Conservation (phyloP, 208 protist genomes). For the Leishmania major region DNA sequence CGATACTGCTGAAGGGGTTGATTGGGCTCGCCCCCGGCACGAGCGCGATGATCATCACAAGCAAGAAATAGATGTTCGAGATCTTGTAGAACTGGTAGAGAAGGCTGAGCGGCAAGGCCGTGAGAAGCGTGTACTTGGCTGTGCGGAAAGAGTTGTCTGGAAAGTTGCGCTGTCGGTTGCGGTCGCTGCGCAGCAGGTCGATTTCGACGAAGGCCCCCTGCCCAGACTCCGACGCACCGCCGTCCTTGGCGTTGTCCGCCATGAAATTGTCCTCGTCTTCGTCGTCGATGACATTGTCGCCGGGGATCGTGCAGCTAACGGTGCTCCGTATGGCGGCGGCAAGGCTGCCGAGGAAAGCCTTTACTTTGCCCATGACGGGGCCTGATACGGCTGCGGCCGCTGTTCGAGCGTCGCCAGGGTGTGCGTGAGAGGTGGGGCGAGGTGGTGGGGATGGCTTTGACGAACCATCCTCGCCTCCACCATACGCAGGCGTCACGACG, state of each 20-base stretch:
- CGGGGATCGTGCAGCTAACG: conserved; percentile 15
- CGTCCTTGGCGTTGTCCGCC: conserved; percentile 4
- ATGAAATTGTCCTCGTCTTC: conserved; percentile 25
- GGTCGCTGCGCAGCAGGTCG: conserved; percentile 52
- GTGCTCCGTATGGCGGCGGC: conserved; percentile 11
- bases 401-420: background rate
- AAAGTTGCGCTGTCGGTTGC: conserved; percentile 49
- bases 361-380: background rate
- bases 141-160: conserved; percentile 70
- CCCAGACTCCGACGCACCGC: conserved; percentile 10
- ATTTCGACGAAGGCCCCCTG: conserved; percentile 45
- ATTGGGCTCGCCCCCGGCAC: conserved; percentile 89
- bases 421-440: conserved; percentile 12
- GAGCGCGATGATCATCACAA: conserved; percentile 88
- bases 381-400: background rate
- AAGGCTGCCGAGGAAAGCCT: conserved; percentile 3
- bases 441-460: background rate
- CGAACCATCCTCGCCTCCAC: no score
- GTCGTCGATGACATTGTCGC: conserved; percentile 21
- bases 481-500: no score
- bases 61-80: conserved; percentile 94
- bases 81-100: conserved; percentile 91
- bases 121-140: conserved; percentile 67
- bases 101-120: conserved; percentile 67
- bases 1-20: conserved; percentile 85